Conservation (phyloP, 352 stramenopile species). For the Globisporangium uncinulatum region DNA sequence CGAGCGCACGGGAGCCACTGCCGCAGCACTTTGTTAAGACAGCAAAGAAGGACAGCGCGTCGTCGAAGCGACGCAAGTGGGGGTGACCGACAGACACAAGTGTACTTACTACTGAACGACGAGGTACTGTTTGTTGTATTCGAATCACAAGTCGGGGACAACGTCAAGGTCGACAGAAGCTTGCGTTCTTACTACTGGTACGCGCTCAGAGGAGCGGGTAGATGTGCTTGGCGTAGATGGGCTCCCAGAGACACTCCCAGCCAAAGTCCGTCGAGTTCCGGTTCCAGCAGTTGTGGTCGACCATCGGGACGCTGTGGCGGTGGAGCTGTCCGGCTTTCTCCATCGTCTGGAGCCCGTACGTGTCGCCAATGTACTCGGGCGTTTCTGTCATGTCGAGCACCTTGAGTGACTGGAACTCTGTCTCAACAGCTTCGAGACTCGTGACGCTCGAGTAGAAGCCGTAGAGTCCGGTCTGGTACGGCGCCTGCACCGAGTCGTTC, state of each 20-base stretch:
- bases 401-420: conserved; percentile 10
- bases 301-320: conserved; percentile 11
- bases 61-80: conserved; percentile 4
- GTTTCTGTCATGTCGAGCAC: conserved; percentile 19
- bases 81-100: background rate
- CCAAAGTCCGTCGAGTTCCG: conserved; percentile 11
- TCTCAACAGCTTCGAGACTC: conserved; percentile 1
- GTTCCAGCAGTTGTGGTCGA: conserved; percentile 23
- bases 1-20: conserved; percentile 12
- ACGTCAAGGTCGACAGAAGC: too few relatives aligned
- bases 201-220: conserved; percentile 3
- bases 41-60: background rate
- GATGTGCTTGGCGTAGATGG: conserved; percentile 7
- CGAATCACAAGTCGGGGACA: too few relatives aligned
- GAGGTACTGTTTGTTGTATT: too few relatives aligned
- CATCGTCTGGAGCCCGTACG: conserved; percentile 17
- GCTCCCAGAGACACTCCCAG: conserved; percentile 4
- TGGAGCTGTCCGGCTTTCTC: conserved; percentile 11
- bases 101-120: too few relatives aligned
- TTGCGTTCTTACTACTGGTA: too few relatives aligned
- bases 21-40: conserved; percentile 46
- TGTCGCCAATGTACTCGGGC: conserved; percentile 18
- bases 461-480: conserved; percentile 14
- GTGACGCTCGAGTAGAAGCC: conserved; percentile 10
- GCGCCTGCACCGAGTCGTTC: conserved; percentile 12